Evolutionary conservation across 495 filamentous ascomycete species (phyloP).

Genomic region (Penicillium salamii): DNA sequence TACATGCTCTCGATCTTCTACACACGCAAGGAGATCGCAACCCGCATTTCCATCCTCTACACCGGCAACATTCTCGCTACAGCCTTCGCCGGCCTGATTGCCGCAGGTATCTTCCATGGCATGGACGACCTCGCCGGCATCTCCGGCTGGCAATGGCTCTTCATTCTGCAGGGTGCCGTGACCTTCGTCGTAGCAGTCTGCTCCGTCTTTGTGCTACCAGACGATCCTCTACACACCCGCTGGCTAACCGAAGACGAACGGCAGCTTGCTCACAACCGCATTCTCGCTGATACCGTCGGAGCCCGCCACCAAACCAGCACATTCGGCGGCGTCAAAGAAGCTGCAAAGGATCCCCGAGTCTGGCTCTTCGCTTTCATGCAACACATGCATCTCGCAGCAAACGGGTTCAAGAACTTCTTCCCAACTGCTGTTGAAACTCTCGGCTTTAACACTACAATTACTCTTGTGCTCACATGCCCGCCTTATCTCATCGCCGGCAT

Average conservation of each 20-base stretch:
- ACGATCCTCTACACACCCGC: slow-evolving; percentile 46
- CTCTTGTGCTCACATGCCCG: slow-evolving; percentile 53
- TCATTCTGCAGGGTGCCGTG: slow-evolving; percentile 59
- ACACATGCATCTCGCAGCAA: slow-evolving; percentile 26
- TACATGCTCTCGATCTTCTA: slow-evolving; percentile 47
- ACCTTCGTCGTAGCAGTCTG: slow-evolving; percentile 62
- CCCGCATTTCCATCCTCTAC: slow-evolving; percentile 43
- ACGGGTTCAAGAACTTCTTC: slow-evolving; percentile 52
- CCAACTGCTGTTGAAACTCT: slow-evolving; percentile 39
- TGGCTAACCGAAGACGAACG: slow-evolving; percentile 15
- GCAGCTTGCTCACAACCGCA: slow-evolving; percentile 14
- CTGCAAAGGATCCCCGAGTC: slow-evolving; percentile 31
- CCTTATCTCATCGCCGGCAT: slow-evolving; percentile 49
- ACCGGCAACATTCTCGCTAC: slow-evolving; percentile 39
- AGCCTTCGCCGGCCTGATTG: slow-evolving; percentile 49
- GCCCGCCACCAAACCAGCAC: slow-evolving; percentile 21
- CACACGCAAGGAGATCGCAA: slow-evolving; percentile 44
- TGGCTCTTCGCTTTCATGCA: slow-evolving; percentile 33
- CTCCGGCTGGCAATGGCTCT: slow-evolving; percentile 75
- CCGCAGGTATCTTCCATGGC: slow-evolving; percentile 27
- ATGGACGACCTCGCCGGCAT: slow-evolving; percentile 46
- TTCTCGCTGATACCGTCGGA: slow-evolving; percentile 28
- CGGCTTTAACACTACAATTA: slow-evolving; percentile 40
- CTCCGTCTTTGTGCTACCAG: slow-evolving; percentile 72
- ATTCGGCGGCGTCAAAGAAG: slow-evolving; percentile 14